Conservation (phyloP, 2,329 filamentous ascomycete species). For the Aspergillus sp. region DNA sequence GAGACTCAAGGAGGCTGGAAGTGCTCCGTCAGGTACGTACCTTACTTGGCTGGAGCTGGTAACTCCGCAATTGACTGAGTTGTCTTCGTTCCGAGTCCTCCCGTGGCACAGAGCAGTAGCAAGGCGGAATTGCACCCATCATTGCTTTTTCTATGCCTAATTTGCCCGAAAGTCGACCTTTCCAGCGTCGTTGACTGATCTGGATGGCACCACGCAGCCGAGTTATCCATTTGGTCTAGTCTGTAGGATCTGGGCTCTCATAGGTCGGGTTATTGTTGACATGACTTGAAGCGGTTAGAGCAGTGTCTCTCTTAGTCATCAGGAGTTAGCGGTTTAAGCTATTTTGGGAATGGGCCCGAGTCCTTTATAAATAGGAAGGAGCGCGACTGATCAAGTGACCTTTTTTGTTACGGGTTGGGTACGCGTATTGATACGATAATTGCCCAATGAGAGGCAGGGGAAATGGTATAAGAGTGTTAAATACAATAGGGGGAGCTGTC, state of each 20-base stretch:
- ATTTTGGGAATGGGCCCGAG: not conserved
- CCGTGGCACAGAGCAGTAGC: conserved; percentile 1
- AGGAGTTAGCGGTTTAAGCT: not conserved
- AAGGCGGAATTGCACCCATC: not conserved
- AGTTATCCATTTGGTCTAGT: not conserved
- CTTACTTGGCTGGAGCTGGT: too few relatives aligned
- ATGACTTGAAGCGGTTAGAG: not conserved
- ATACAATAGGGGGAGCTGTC: not conserved
- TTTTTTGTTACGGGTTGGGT: not conserved
- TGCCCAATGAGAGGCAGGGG: not conserved
- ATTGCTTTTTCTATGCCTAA: not conserved
- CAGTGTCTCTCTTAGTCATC: not conserved
- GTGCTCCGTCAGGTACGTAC: not conserved
- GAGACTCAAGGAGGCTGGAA: not conserved
- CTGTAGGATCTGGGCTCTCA: not conserved
- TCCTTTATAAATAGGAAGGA: not conserved
- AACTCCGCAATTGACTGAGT: not conserved
- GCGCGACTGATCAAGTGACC: conserved; percentile 7
- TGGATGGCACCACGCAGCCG: conserved; percentile 4
- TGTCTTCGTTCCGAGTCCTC: not conserved
- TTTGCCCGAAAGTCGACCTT: not conserved
- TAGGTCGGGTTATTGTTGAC: not conserved
- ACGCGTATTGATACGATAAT: not conserved
- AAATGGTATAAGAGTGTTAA: not conserved
- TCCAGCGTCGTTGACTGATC: not conserved